Percentiles rank a stretch among this genome's conserved stretches.
phyloP scores from a whole-genome alignment of 108 stramenopile species.

The Cyclotella cryptica region DNA sequence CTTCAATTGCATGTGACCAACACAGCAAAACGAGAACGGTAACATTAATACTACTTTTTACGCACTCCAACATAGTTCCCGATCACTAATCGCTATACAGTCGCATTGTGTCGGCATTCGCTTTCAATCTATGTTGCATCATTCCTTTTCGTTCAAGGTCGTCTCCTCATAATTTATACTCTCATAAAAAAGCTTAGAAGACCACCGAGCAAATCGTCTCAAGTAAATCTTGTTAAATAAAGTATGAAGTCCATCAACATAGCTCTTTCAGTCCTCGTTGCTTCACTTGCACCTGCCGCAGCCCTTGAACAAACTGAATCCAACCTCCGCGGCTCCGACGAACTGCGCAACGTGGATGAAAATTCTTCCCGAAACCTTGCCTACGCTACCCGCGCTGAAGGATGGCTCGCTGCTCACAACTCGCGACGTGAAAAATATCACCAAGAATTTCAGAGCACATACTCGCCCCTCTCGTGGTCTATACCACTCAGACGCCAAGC shows the following conservation, averaged over 20 bases:
- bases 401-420: constrained; percentile 10
- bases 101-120: too few relatives aligned
- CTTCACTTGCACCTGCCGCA: neutral
- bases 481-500: constrained; percentile 1
- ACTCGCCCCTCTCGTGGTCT: neutral
- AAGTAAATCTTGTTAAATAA: neutral
- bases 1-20: too few relatives aligned
- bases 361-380: neutral
- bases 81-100: too few relatives aligned
- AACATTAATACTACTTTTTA: too few relatives aligned
- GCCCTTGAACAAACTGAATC: neutral
- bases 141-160: too few relatives aligned
- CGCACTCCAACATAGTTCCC: too few relatives aligned
- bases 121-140: too few relatives aligned
- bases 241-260: constrained; percentile 11
- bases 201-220: too few relatives aligned
- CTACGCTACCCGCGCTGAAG: neutral
- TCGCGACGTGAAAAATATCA: neutral
- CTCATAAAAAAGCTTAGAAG: too few relatives aligned
- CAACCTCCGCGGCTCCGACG: constrained; percentile 1
- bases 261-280: neutral
- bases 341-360: neutral
- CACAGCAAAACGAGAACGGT: too few relatives aligned
- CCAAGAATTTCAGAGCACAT: neutral
- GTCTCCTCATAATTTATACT: too few relatives aligned